These are phyloP conservation scores for Fonsecaea monophora DNA, from an alignment of 2,329 filamentous ascomycete species.

Conservation along the genomic window DNA sequence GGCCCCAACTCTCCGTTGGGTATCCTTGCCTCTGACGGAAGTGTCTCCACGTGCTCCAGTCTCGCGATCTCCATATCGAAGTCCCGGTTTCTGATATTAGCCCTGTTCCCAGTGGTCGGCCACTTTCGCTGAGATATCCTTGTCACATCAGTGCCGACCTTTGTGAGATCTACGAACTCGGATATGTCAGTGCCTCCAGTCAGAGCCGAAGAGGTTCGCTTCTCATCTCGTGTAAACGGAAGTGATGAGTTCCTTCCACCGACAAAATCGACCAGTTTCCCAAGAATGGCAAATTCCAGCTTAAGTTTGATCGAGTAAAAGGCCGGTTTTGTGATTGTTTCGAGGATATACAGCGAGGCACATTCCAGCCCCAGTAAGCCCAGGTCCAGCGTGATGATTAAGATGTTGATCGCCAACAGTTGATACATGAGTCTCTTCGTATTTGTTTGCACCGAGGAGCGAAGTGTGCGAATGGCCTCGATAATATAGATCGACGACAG, in stretches of 20 bases:
- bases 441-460: constrained; percentile 51
- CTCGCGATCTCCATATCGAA: constrained; percentile 35
- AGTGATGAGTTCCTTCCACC: constrained; percentile 26
- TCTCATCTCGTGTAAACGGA: constrained; percentile 21
- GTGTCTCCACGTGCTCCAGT: constrained; percentile 36
- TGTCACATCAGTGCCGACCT: constrained; percentile 52
- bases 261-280: constrained; percentile 53
- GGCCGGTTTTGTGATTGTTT: constrained; percentile 56
- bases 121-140: constrained; percentile 42
- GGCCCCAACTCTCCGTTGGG: constrained; percentile 18
- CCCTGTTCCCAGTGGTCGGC: constrained; percentile 10
- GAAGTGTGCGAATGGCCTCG: constrained; percentile 61
- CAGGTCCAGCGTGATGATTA: constrained; percentile 57
- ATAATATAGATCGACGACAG: constrained; percentile 62
- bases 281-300: constrained; percentile 58
- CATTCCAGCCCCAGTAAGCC: constrained; percentile 54
- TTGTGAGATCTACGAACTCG: constrained; percentile 55
- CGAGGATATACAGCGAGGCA: constrained; percentile 53
- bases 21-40: constrained; percentile 23
- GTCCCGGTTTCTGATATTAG: constrained; percentile 20
- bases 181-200: constrained; percentile 44
- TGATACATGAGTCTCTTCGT: constrained; percentile 58
- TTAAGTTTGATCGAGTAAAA: constrained; percentile 59
- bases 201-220: constrained; percentile 18
- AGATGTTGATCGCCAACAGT: constrained; percentile 56